Evolutionary conservation across 2,329 filamentous ascomycete genomes (phyloP).

Genomic region (Xylariaceae sp.): DNA sequence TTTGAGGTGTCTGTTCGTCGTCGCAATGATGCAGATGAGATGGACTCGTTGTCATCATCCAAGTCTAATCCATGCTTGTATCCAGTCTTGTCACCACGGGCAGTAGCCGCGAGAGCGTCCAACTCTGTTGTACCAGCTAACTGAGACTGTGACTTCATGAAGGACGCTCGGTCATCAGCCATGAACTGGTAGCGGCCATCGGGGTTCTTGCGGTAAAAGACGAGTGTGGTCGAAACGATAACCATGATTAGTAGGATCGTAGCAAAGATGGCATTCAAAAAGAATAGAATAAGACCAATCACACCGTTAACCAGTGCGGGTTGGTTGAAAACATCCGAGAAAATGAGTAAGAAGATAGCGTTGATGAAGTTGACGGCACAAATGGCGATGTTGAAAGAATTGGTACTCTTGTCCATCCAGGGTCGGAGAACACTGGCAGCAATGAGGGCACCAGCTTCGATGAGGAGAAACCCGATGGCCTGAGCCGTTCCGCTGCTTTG

Average conservation of each 20-base stretch:
- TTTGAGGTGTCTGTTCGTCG: conserved; percentile 31
- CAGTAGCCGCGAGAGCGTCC: conserved; percentile 77
- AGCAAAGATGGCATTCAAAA: conserved; percentile 74
- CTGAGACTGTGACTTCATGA: conserved; percentile 83
- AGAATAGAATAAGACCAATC: conserved; percentile 79
- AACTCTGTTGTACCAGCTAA: conserved; percentile 69
- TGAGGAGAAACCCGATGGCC: conserved; percentile 70
- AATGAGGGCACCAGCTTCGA: conserved; percentile 70
- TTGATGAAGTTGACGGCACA: conserved; percentile 78
- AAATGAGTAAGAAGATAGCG: conserved; percentile 74
- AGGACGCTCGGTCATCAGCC: conserved; percentile 82
- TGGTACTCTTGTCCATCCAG: conserved; percentile 96
- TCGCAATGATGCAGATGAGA: conserved; percentile 50
- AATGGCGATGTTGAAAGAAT: conserved; percentile 84
- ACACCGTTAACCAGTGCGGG: conserved; percentile 75
- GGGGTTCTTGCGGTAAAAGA: conserved; percentile 78
- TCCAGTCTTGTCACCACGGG: conserved; percentile 65
- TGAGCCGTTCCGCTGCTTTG: conserved; percentile 65
- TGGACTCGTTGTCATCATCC: conserved; percentile 66
- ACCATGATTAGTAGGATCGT: conserved; percentile 74
- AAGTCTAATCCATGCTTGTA: conserved; percentile 57
- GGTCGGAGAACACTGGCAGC: conserved; percentile 69
- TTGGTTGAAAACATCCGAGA: conserved; percentile 76
- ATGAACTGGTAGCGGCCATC: conserved; percentile 85
- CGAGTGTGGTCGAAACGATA: conserved; percentile 59